Conservation (phyloP, 2,329 filamentous ascomycete genomes). For the Ilyonectria destructans region DNA sequence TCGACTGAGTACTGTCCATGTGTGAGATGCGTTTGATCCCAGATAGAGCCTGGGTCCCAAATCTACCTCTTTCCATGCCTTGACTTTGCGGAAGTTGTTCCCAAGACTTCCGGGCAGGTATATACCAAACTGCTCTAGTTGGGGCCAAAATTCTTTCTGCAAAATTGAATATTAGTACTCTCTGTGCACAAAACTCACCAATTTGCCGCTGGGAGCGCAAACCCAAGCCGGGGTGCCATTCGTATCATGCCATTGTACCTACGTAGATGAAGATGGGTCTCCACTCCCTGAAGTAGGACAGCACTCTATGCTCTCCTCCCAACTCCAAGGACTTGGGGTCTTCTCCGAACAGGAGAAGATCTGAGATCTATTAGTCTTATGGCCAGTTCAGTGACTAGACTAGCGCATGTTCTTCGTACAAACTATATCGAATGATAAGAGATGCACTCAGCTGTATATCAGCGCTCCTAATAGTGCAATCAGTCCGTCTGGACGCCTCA, state of each 20-base stretch:
- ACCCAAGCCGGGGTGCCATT: no score
- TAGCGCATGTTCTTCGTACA: constrained; percentile 1
- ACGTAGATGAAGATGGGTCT: constrained; percentile 19
- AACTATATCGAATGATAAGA: constrained; percentile 11
- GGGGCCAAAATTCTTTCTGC: constrained; percentile 17
- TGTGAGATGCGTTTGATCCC: neutral
- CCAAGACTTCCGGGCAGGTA: constrained; percentile 10
- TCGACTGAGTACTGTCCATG: constrained; percentile 16
- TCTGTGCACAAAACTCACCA: no score
- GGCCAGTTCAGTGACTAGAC: neutral
- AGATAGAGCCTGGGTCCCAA: no score
- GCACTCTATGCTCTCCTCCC: constrained; percentile 8
- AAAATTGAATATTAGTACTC: no score
- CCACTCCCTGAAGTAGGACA: constrained; percentile 14
- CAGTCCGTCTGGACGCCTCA: no score
- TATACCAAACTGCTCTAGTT: neutral
- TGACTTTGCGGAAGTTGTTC: constrained; percentile 7
- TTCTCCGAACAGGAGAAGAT: constrained; percentile 12
- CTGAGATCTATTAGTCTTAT: neutral
- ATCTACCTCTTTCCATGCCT: constrained; percentile 10
- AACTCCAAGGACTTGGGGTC: constrained; percentile 6
- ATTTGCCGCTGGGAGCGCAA: no score
- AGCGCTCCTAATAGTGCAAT: no score
- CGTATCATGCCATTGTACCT: neutral
- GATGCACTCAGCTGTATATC: neutral